Conservation (phyloP, 2,329 filamentous ascomycete species). For the Moelleriella libera region DNA sequence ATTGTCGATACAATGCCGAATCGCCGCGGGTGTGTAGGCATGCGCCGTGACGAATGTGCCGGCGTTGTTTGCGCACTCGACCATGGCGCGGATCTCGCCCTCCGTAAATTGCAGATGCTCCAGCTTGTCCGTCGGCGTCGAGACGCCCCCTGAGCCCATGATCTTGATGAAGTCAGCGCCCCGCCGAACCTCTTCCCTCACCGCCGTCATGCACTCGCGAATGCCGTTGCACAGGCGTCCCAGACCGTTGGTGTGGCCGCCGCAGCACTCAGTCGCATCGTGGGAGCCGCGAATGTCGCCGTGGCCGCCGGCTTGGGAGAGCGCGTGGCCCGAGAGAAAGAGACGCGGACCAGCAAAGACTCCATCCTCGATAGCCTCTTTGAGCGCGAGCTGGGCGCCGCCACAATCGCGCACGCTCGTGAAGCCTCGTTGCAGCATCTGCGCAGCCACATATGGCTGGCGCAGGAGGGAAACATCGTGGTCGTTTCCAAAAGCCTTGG, state of each 20-base stretch:
- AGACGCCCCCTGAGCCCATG: conserved; percentile 43
- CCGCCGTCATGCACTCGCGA: conserved; percentile 34
- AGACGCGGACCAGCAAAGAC: conserved; percentile 39
- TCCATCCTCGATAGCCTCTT: conserved; percentile 40
- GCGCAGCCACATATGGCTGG: conserved; percentile 29
- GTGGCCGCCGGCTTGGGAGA: conserved; percentile 45
- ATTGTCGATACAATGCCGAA: conserved; percentile 38
- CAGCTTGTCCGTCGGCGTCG: conserved; percentile 38
- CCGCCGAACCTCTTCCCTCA: conserved; percentile 37
- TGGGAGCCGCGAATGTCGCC: conserved; percentile 32
- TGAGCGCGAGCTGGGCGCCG: conserved; percentile 38
- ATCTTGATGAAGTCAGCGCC: conserved; percentile 50
- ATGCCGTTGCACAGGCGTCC: conserved; percentile 28
- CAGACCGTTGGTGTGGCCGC: conserved; percentile 1
- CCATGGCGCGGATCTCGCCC: conserved; percentile 40
- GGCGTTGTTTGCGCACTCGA: conserved; percentile 29
- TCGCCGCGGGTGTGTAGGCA: conserved; percentile 39
- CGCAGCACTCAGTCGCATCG: not conserved
- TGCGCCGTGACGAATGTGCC: conserved; percentile 43
- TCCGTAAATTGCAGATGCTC: conserved; percentile 40
- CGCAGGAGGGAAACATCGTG: conserved; percentile 23
- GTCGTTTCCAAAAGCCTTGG: conserved; percentile 13
- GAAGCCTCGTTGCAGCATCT: conserved; percentile 43
- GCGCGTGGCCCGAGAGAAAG: conserved; percentile 37
- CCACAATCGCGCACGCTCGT: conserved; percentile 44